These are phyloP conservation scores for Platanthera guangdongensis DNA, from an alignment of 106 monocot genomes.

Conservation along the genomic window DNA sequence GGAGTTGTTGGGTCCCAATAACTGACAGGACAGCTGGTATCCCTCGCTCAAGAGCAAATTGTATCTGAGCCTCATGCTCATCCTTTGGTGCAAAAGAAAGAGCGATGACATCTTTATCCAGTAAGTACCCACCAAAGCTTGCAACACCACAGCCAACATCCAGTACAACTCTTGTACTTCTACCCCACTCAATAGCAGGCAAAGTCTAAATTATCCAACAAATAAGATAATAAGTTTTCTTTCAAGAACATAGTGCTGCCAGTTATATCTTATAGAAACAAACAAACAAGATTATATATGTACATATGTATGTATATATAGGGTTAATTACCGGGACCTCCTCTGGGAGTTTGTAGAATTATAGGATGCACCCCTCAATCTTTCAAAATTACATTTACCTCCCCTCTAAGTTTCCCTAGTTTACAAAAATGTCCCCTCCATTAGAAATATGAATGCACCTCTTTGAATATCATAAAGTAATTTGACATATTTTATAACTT, in stretches of 20 bases:
- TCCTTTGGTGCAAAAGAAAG: conserved; percentile 95
- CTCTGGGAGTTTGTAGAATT: too few relatives aligned
- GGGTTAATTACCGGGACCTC: too few relatives aligned
- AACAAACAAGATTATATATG: neutral
- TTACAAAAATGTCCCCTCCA: too few relatives aligned
- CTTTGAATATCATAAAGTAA: too few relatives aligned
- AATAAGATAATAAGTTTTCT: neutral
- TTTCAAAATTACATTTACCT: too few relatives aligned
- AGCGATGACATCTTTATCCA: conserved; percentile 61
- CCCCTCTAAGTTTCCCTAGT: too few relatives aligned
- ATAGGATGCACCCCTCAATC: too few relatives aligned
- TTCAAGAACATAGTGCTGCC: neutral
- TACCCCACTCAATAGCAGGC: conserved; percentile 69
- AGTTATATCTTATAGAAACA: neutral
- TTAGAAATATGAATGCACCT: too few relatives aligned
- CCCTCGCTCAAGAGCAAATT: conserved; percentile 87
- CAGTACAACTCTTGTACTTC: conserved; percentile 67
- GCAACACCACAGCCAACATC: conserved; percentile 99
- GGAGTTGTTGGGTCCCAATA: conserved; percentile 66
- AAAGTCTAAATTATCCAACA: conserved; percentile 39
- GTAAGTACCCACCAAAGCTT: conserved; percentile 82
- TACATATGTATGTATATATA: too few relatives aligned
- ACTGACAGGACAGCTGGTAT: conserved; percentile 77
- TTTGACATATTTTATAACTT: too few relatives aligned
- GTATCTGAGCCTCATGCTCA: conserved; percentile 94